phyloP scores from a whole-genome alignment of 2,329 filamentous ascomycete genomes.

The Aurifilum marmelostoma region DNA sequence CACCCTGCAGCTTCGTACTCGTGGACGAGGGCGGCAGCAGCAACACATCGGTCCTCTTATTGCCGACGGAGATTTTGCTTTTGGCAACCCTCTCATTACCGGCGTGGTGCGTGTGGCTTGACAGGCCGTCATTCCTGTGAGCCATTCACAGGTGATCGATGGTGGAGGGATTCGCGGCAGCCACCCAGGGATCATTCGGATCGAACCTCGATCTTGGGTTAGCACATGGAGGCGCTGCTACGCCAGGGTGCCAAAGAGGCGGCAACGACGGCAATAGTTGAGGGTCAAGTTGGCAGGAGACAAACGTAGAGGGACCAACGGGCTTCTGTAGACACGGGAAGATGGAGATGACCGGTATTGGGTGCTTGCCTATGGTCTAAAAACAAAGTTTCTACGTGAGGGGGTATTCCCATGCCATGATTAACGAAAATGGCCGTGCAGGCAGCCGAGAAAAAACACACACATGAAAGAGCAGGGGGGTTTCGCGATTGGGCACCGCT shows the following conservation, averaged over 20 bases:
- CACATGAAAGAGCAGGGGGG: neutral
- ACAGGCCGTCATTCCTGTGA: neutral
- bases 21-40: neutral
- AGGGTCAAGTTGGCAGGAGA: slow-evolving; percentile 1
- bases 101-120: neutral
- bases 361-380: slow-evolving; percentile 3
- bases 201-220: neutral
- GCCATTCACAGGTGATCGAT: neutral
- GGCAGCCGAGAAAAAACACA: slow-evolving; percentile 6
- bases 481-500: neutral
- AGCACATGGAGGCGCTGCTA: neutral
- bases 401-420: slow-evolving; percentile 4
- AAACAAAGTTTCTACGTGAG: slow-evolving; percentile 1
- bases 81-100: neutral
- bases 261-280: neutral
- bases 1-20: neutral
- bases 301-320: neutral
- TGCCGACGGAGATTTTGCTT: neutral
- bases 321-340: neutral
- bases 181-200: neutral
- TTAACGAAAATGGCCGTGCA: neutral
- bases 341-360: neutral
- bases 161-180: neutral
- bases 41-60: neutral
- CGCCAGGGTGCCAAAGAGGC: neutral